phyloP scores from a whole-genome alignment of 768 basidiomycete genomes.

The Phaeotremella skinneri region DNA sequence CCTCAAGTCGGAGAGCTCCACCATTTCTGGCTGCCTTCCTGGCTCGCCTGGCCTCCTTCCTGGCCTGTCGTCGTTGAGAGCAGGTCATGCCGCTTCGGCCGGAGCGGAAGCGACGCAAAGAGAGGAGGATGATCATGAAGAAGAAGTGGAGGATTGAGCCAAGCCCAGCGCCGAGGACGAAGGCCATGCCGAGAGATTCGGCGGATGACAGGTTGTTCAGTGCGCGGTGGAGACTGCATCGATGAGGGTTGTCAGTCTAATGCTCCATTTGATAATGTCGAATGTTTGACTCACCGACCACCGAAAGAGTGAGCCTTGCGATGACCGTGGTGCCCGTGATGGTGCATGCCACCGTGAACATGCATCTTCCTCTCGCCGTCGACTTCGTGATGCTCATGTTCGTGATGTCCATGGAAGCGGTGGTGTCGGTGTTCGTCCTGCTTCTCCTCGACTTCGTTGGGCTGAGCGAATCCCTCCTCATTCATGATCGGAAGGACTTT shows the following conservation, averaged over 20 bases:
- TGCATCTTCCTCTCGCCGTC: slow-evolving; percentile 3
- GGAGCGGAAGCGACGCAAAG: slow-evolving; percentile 20
- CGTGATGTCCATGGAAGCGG: not conserved
- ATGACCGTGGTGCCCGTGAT: slow-evolving; percentile 14
- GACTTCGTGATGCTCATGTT: not conserved
- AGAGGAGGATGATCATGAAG: slow-evolving; percentile 37
- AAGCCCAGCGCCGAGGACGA: slow-evolving; percentile 40
- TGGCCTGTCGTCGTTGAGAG: slow-evolving; percentile 1
- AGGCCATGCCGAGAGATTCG: slow-evolving; percentile 36
- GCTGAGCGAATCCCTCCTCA: slow-evolving; percentile 1
- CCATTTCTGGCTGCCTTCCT: slow-evolving; percentile 7
- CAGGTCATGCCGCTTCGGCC: slow-evolving; percentile 6
- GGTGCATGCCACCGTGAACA: slow-evolving; percentile 1
- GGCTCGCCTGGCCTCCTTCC: slow-evolving; percentile 20
- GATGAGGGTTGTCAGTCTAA: not conserved
- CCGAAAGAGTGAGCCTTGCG: slow-evolving; percentile 14
- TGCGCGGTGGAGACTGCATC: slow-evolving; percentile 33
- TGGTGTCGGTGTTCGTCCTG: slow-evolving; percentile 7
- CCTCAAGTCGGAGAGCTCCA: slow-evolving; percentile 13
- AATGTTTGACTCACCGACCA: slow-evolving; percentile 15
- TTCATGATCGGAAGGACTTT: slow-evolving; percentile 13
- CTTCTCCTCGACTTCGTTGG: slow-evolving; percentile 4
- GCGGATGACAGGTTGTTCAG: slow-evolving; percentile 22
- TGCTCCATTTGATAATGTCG: not conserved
- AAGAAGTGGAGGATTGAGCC: slow-evolving; percentile 39